Conservation (phyloP, 805 yeast species). For the Saccharomycopsis guyanensis region DNA sequence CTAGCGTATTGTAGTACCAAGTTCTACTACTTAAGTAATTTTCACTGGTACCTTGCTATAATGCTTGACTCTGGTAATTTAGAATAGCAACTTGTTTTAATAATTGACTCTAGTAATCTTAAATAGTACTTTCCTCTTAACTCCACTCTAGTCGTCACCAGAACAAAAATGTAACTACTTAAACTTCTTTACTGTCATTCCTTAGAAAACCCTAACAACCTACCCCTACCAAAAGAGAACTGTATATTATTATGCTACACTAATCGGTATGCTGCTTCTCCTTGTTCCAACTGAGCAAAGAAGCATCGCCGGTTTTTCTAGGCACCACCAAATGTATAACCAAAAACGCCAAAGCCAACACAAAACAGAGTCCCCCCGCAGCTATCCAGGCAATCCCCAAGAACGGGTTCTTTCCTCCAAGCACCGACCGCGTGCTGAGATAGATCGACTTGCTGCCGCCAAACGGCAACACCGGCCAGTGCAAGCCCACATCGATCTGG, state of each 20-base stretch:
- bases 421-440: conserved; percentile 59
- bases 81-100: neutral
- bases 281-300: conserved; percentile 65
- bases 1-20: too few species aligned
- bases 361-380: conserved; percentile 62
- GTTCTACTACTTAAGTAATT: too few species aligned
- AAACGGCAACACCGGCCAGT: conserved; percentile 69
- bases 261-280: too few species aligned
- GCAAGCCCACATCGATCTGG: conserved; percentile 59
- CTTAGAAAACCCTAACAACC: too few species aligned
- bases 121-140: too few species aligned
- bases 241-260: too few species aligned
- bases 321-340: conserved; percentile 54
- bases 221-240: too few species aligned
- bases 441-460: conserved; percentile 62
- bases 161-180: too few species aligned
- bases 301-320: conserved; percentile 65
- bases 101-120: too few species aligned
- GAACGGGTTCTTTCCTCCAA: conserved; percentile 72
- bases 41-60: too few species aligned
- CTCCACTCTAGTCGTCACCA: too few species aligned
- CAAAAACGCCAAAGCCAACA: conserved; percentile 46
- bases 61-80: neutral
- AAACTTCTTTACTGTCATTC: too few species aligned
- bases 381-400: conserved; percentile 69